Percentiles rank a stretch among this genome's conserved stretches.
phyloP scores from a whole-genome alignment of 371 early-diverging fungal species.

The Dichotomocladium elegans region DNA sequence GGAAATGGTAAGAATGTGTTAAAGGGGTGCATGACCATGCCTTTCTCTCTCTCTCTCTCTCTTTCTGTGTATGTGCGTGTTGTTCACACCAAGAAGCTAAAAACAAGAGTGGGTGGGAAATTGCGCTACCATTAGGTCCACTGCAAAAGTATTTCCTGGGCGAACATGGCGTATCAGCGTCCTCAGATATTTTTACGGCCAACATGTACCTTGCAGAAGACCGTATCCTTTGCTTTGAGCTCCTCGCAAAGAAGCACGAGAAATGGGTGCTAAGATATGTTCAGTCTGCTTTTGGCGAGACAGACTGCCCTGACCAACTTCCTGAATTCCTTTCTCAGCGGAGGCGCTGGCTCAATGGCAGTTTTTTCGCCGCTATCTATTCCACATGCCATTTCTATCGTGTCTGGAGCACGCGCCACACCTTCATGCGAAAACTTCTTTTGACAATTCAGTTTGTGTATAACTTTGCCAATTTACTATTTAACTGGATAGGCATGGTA shows the following conservation, averaged over 20 bases:
- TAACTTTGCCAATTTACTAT: conserved; percentile 66
- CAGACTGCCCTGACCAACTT: conserved; percentile 77
- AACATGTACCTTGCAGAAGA: conserved; percentile 86
- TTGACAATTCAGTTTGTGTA: conserved; percentile 70
- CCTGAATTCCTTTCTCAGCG: conserved; percentile 87
- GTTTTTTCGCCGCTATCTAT: conserved; percentile 69
- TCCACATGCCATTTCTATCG: conserved; percentile 49
- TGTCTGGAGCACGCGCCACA: conserved; percentile 64
- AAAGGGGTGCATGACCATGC: too few species aligned
- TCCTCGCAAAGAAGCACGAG: conserved; percentile 69
- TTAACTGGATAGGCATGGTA: conserved; percentile 80
- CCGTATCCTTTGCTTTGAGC: conserved; percentile 83
- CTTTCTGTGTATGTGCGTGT: background rate
- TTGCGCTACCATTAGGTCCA: too few species aligned
- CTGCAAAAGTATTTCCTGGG: conserved; percentile 78
- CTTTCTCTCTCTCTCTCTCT: too few species aligned
- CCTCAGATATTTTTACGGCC: conserved; percentile 53
- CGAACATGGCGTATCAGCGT: conserved; percentile 40
- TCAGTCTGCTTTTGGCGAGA: conserved; percentile 72
- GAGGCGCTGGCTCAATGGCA: conserved; percentile 89
- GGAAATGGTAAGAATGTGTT: conserved; percentile 33
- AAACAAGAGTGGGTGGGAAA: too few species aligned
- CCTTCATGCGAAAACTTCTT: conserved; percentile 54
- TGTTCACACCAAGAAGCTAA: too few species aligned
- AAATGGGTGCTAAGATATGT: conserved; percentile 69